These are phyloP conservation scores for Pulveroboletus sp. DNA, from an alignment of 768 basidiomycete species.

Conservation along the genomic window DNA sequence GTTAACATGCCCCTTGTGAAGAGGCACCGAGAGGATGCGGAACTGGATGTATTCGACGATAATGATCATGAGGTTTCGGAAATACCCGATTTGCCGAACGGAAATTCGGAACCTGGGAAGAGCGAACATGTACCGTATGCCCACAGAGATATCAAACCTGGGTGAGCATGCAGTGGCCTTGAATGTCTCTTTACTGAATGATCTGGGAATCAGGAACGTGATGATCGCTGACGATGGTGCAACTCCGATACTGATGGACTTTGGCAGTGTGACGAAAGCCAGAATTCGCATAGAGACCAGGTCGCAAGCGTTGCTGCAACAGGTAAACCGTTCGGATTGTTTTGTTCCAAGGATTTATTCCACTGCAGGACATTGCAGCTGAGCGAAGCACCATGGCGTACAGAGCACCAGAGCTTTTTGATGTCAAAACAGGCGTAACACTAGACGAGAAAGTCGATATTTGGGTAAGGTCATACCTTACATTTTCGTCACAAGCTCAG, in stretches of 20 bases:
- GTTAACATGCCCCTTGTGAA: conserved; percentile 59
- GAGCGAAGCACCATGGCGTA: conserved; percentile 99
- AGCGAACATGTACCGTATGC: conserved; percentile 81
- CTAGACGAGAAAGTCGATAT: conserved; percentile 96
- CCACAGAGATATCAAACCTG: conserved; percentile 95
- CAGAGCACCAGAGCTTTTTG: conserved; percentile 95
- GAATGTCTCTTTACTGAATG: conserved; percentile 3
- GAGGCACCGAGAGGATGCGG: conserved; percentile 45
- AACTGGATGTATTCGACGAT: conserved; percentile 70
- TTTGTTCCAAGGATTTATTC: not conserved
- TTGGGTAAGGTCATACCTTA: conserved; percentile 57
- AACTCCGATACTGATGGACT: conserved; percentile 94
- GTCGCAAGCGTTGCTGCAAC: conserved; percentile 83
- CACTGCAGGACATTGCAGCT: conserved; percentile 78
- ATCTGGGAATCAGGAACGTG: conserved; percentile 61
- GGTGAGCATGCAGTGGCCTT: conserved; percentile 45
- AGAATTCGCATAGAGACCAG: conserved; percentile 78
- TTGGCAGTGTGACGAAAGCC: conserved; percentile 88
- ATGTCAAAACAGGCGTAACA: conserved; percentile 85
- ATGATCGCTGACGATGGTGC: conserved; percentile 92
- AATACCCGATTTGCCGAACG: conserved; percentile 39
- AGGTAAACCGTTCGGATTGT: conserved; percentile 44
- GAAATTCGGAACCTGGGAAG: conserved; percentile 34
- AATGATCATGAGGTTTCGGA: conserved; percentile 55
- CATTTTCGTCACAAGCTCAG: conserved; percentile 5